phyloP scores from a whole-genome alignment of 352 stramenopile species.

The Poterioochromonas sp. region DNA sequence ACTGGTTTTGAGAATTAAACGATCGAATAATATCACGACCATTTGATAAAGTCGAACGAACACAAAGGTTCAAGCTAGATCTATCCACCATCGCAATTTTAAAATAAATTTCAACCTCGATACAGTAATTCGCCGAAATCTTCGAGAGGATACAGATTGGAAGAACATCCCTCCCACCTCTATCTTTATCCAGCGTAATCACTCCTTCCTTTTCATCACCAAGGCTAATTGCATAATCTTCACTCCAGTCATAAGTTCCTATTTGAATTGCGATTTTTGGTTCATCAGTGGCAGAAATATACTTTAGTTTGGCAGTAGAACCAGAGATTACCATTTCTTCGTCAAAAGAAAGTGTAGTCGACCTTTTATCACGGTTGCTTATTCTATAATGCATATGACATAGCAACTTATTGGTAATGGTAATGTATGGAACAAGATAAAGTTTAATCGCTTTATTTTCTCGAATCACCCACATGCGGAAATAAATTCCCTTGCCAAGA shows the following conservation, averaged over 20 bases:
- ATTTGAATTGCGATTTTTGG: not conserved
- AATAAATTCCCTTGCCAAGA: not conserved
- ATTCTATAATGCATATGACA: not conserved
- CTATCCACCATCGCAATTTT: constrained; percentile 13
- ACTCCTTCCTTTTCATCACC: not conserved
- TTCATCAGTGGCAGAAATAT: constrained; percentile 6
- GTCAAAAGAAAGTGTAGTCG: not conserved
- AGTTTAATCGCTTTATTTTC: not conserved
- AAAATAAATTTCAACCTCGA: constrained; percentile 19
- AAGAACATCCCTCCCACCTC: not conserved
- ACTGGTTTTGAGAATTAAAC: not conserved
- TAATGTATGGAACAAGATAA: constrained; percentile 1
- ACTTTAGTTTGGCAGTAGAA: not conserved
- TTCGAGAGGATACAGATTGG: not conserved
- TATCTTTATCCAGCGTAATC: not conserved
- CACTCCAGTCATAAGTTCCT: not conserved
- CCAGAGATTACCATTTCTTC: constrained; percentile 15
- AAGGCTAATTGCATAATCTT: not conserved
- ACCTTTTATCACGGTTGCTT: too few relatives aligned
- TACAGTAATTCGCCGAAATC: not conserved
- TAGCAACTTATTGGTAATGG: constrained; percentile 21
- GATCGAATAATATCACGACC: not conserved
- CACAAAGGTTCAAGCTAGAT: not conserved
- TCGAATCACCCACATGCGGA: not conserved
- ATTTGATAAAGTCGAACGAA: not conserved